These are phyloP conservation scores for Russula sp. DNA, from an alignment of 768 basidiomycete genomes.

Conservation along the genomic window DNA sequence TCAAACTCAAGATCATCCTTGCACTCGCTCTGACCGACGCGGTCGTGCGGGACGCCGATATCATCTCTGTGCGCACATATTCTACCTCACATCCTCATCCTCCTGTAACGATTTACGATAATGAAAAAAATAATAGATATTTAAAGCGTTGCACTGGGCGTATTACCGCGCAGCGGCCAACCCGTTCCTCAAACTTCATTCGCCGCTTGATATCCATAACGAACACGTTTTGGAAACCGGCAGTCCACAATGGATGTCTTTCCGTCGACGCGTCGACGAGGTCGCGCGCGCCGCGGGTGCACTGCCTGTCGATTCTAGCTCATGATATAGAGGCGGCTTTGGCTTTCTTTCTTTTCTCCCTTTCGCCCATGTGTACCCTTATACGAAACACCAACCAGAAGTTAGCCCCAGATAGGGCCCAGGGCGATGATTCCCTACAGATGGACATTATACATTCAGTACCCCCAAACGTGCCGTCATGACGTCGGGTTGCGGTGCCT, in stretches of 20 bases:
- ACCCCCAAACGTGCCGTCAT: too few relatives aligned
- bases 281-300: constrained; percentile 60
- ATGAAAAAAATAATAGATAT: constrained; percentile 53
- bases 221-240: constrained; percentile 55
- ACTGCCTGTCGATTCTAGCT: constrained; percentile 21
- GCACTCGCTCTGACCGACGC: constrained; percentile 77
- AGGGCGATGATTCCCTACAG: neutral
- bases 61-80: constrained; percentile 57
- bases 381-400: too few relatives aligned
- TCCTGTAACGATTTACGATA: neutral
- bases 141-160: constrained; percentile 85
- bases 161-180: constrained; percentile 82
- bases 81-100: neutral
- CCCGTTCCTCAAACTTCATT: constrained; percentile 74
- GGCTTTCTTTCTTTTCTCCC: constrained; percentile 26
- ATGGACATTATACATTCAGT: neutral
- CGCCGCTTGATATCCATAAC: constrained; percentile 33
- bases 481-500: too few relatives aligned
- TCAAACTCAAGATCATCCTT: constrained; percentile 84
- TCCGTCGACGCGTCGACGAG: constrained; percentile 71
- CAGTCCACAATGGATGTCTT: constrained; percentile 63
- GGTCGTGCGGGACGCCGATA: constrained; percentile 75
- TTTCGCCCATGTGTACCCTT: neutral
- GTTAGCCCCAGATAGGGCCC: too few relatives aligned
- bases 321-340: constrained; percentile 11